phyloP scores from a whole-genome alignment of 768 basidiomycete genomes.

The Pleurotus pulmonarius region DNA sequence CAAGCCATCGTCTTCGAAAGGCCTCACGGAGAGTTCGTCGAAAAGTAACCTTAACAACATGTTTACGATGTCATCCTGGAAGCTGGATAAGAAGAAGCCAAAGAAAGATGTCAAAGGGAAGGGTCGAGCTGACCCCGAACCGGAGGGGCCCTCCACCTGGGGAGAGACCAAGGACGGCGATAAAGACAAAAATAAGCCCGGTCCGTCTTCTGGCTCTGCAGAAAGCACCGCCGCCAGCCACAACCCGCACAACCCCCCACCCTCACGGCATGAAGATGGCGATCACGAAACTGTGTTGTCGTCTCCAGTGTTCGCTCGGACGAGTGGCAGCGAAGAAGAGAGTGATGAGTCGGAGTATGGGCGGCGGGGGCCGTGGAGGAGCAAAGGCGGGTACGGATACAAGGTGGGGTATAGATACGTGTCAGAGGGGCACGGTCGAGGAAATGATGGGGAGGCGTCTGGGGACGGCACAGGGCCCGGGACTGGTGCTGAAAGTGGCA shows the following conservation, averaged over 20 bases:
- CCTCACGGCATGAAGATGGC: background rate
- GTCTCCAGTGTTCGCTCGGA: slow-evolving; percentile 7
- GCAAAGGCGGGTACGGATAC: slow-evolving; percentile 6
- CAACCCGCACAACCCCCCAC: background rate
- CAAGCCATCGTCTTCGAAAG: slow-evolving; percentile 1
- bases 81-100: slow-evolving; percentile 14
- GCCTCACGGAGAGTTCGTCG: background rate
- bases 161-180: background rate
- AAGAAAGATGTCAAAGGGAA: slow-evolving; percentile 15
- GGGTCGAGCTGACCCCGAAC: background rate
- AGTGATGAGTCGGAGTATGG: slow-evolving; percentile 1
- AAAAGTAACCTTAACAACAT: slow-evolving; percentile 7
- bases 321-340: slow-evolving; percentile 5
- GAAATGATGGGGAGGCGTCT: background rate
- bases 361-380: slow-evolving; percentile 1
- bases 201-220: background rate
- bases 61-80: slow-evolving; percentile 6
- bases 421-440: background rate
- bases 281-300: slow-evolving; percentile 1
- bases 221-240: background rate
- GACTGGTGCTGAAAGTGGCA: background rate
- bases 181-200: background rate
- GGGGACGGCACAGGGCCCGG: slow-evolving; percentile 1
- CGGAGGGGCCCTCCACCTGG: background rate
- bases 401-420: slow-evolving; percentile 1